Evolutionary conservation across 768 basidiomycete species (phyloP).

Genomic region (Chlorophyllum brunneum): DNA sequence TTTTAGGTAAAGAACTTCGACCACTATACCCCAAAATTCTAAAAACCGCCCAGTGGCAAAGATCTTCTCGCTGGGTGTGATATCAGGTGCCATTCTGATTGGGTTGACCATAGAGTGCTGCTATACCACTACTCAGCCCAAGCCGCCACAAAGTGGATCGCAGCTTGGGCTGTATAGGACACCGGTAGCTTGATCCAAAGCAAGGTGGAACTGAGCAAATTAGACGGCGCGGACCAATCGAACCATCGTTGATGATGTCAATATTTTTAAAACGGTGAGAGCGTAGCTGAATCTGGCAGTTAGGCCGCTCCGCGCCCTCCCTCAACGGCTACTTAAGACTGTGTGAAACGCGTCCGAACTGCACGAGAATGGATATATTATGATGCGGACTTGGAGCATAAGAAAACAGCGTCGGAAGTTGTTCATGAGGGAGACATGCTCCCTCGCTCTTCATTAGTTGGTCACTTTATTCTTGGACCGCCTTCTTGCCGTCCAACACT

Average conservation of each 20-base stretch:
- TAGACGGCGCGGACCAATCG: constrained; percentile 22
- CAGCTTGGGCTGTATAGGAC: background rate
- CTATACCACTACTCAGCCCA: background rate
- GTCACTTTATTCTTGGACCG: background rate
- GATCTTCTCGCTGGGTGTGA: background rate
- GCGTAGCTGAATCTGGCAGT: constrained; percentile 8
- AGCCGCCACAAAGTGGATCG: background rate
- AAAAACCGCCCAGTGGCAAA: background rate
- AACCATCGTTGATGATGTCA: constrained; percentile 8
- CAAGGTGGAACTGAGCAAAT: constrained; percentile 22
- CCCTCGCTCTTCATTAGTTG: constrained; percentile 7
- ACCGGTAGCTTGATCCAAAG: constrained; percentile 3
- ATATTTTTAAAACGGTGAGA: constrained; percentile 6
- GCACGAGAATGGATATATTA: constrained; percentile 26
- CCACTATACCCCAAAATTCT: background rate
- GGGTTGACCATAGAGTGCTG: background rate
- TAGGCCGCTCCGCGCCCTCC: constrained; percentile 9
- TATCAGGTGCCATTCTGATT: background rate
- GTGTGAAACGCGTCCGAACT: constrained; percentile 18
- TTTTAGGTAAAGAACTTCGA: background rate
- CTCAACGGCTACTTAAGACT: constrained; percentile 2
- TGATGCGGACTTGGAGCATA: constrained; percentile 19
- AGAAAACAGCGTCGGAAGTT: constrained; percentile 11
- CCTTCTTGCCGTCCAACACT: background rate
- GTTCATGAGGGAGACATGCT: constrained; percentile 7